Evolutionary conservation across 1,139 yeast species (phyloP), one percentile per base, ranked within the genome.

Genomic region (Hanseniaspora sp.): DNA sequence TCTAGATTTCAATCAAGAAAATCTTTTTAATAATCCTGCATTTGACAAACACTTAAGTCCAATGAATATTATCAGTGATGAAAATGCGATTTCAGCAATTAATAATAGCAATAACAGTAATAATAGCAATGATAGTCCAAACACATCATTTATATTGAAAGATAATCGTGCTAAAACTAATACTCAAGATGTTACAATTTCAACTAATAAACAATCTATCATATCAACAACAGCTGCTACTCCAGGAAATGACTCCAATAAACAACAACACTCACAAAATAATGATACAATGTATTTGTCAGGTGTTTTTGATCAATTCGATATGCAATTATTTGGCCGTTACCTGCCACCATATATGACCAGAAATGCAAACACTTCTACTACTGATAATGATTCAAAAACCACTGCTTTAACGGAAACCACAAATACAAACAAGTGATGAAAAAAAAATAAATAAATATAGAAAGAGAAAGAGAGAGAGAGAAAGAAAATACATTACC

Each of bases 301-400:
- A 1, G 94, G 95, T 5, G 82, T 84, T 18, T 82, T 86, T 74
- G 95, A 86, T 66, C 83, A 82, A 60, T 70, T 86, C 48, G 95
- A 87, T 66, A 78, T 86, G 58, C 92, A 86, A 64, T 75, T 87
- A 13, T 86, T 87, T 70, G 95, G 95, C 0, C 72, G 85, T 52
- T 82, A 83, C 61, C 66, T 86, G 54, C 95, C 95, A 7, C 56
- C 56, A 6, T 54, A 54, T 28, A 54, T 54, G 56, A 48, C 56
- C 2, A 49, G 54, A 38, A 42, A 40, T 15, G 43, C 33, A 31
- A 48, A 43, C 18, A 29, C 11, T 13, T 8, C 43, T 9, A 17
- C 30, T 8, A 15, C 13, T n/a, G 18, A 37, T 8, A 37, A 37
- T 15, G 18, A 37, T 15, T 13, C 18, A 2, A 15, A 15, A 15